Conservation (phyloP, 176 grass and related monocot species). For the Canna indica region DNA sequence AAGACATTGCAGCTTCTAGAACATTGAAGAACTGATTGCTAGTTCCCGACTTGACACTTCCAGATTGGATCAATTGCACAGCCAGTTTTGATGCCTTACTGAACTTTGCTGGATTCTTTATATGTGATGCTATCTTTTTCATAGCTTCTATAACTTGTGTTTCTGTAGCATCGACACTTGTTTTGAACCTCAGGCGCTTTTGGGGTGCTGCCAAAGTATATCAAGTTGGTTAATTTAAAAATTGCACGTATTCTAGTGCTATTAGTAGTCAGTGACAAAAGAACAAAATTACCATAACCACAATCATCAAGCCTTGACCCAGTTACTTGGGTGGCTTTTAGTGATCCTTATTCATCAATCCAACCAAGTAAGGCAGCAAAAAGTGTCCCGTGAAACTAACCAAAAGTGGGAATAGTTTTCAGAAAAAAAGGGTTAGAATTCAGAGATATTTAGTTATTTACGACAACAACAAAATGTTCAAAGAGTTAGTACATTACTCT, state of each 20-base stretch:
- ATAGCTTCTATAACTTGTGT: conserved; percentile 78
- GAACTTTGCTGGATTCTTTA: conserved; percentile 82
- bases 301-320: conserved; percentile 9
- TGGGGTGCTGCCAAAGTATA: conserved; percentile 30
- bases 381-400: not conserved
- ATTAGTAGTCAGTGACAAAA: not conserved
- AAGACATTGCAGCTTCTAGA: conserved; percentile 75
- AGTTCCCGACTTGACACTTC: conserved; percentile 76
- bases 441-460: not conserved
- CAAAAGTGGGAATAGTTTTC: not conserved
- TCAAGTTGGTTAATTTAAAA: not conserved
- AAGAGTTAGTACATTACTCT: not conserved
- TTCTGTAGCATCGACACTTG: conserved; percentile 71
- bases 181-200: conserved; percentile 81
- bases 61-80: conserved; percentile 65
- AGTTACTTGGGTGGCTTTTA: not conserved
- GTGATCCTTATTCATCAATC: conserved; percentile 1
- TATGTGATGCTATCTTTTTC: conserved; percentile 86
- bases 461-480: not conserved
- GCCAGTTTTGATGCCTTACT: conserved; percentile 87
- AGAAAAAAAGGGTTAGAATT: not conserved
- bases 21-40: conserved; percentile 54
- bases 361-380: not conserved
- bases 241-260: not conserved
- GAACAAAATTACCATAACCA: conserved; percentile 7